Conservation (phyloP, 2,329 filamentous ascomycete species). For the Pseudogymnoascus sp. region DNA sequence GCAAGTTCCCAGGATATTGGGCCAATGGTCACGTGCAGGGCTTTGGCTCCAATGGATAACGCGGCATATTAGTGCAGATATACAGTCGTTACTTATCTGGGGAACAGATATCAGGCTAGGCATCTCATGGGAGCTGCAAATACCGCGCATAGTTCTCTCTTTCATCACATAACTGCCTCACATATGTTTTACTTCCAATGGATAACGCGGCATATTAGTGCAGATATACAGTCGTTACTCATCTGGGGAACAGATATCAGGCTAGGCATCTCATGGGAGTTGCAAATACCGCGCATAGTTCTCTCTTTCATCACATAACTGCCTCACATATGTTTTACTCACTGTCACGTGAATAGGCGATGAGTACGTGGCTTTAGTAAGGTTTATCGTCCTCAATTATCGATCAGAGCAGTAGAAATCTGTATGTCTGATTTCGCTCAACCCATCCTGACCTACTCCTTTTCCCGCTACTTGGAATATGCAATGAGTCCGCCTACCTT, state of each 20-base stretch:
- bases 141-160: not conserved
- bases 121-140: not conserved
- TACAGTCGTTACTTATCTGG: not conserved
- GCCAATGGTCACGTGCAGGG: not conserved
- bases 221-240: not conserved
- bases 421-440: not conserved
- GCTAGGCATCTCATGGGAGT: not conserved
- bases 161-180: too few species aligned
- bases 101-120: not conserved
- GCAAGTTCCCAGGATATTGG: not conserved
- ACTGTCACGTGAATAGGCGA: not conserved
- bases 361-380: not conserved
- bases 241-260: not conserved
- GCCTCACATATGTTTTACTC: not conserved
- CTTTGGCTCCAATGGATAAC: not conserved
- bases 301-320: not conserved
- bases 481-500: slow-evolving; percentile 3
- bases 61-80: not conserved
- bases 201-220: not conserved
- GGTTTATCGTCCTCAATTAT: not conserved
- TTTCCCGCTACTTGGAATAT: not conserved
- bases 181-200: not conserved
- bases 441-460: not conserved
- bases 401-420: not conserved
- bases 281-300: not conserved